A percentile compares a stretch with the other conserved stretches of the same genome.
Evolutionary conservation across 2,329 filamentous ascomycete species (phyloP).

Genomic region (Penicillium sp.): DNA sequence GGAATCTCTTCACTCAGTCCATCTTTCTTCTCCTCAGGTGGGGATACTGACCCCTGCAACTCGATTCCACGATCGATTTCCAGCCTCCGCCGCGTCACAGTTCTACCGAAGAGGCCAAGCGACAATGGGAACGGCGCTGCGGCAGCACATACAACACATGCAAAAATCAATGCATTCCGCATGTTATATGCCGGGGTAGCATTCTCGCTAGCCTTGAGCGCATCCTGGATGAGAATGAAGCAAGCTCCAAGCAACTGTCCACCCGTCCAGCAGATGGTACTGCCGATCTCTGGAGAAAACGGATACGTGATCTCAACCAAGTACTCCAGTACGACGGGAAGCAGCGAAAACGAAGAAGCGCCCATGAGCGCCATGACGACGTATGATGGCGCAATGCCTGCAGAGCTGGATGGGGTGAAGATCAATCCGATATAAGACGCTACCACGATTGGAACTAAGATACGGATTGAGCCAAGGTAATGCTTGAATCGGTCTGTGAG

Average conservation of each 20-base stretch:
- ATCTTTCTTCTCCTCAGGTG: background rate
- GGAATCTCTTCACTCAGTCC: background rate
- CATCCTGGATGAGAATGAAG: slow-evolving; percentile 81
- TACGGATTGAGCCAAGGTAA: slow-evolving; percentile 71
- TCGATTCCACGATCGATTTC: slow-evolving; percentile 39
- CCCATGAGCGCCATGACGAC: slow-evolving; percentile 74
- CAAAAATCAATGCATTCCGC: slow-evolving; percentile 73
- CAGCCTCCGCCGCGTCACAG: slow-evolving; percentile 40
- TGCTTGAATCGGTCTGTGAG: slow-evolving; percentile 82
- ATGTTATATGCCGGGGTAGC: slow-evolving; percentile 69
- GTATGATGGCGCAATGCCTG: slow-evolving; percentile 60
- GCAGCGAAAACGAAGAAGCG: slow-evolving; percentile 73
- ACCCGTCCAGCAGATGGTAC: slow-evolving; percentile 78
- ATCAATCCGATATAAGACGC: slow-evolving; percentile 74
- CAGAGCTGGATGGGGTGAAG: slow-evolving; percentile 69
- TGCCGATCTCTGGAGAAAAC: slow-evolving; percentile 80
- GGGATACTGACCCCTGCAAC: slow-evolving; percentile 12
- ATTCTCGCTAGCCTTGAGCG: slow-evolving; percentile 56
- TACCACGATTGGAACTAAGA: slow-evolving; percentile 72
- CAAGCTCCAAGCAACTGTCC: slow-evolving; percentile 83
- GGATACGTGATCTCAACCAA: slow-evolving; percentile 86
- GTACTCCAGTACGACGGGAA: slow-evolving; percentile 84
- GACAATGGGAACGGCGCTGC: slow-evolving; percentile 67
- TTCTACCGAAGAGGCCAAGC: slow-evolving; percentile 68
- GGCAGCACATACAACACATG: slow-evolving; percentile 68